Conservation (phyloP, 2,329 filamentous ascomycete genomes). For the Sordariomycetes sp. region DNA sequence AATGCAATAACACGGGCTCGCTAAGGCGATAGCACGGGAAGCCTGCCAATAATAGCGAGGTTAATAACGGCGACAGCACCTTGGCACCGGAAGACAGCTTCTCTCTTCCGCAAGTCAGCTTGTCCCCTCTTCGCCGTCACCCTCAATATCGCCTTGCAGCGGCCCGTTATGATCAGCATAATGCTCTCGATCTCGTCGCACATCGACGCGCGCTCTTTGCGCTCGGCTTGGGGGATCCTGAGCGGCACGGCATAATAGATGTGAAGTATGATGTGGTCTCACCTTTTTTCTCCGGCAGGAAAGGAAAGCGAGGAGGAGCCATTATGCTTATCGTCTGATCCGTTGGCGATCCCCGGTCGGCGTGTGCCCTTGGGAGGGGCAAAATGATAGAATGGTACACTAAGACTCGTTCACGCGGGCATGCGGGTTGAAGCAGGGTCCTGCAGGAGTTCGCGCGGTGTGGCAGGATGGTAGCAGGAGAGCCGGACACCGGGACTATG, state of each 20-base stretch:
- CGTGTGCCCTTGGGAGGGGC: background rate
- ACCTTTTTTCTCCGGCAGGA: background rate
- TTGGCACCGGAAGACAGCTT: background rate
- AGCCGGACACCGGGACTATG: background rate
- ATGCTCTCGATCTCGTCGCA: background rate
- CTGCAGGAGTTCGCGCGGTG: background rate
- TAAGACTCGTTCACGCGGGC: background rate
- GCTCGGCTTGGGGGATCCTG: background rate
- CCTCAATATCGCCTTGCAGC: background rate
- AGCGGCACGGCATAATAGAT: slow-evolving; percentile 2
- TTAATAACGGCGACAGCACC: background rate
- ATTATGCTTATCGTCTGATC: background rate
- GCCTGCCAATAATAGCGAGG: background rate
- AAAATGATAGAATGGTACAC: background rate
- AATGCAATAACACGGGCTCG: background rate
- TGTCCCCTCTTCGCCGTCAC: background rate
- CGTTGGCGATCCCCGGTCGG: too few species aligned
- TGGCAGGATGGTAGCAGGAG: background rate
- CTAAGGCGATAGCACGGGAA: background rate
- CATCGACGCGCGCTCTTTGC: background rate
- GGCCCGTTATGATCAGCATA: background rate
- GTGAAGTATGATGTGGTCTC: background rate
- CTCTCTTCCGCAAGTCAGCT: background rate
- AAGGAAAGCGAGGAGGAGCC: background rate
- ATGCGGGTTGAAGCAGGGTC: background rate